phyloP scores from a whole-genome alignment of 345 rosid species.

The Rubroshorea leprosula region DNA sequence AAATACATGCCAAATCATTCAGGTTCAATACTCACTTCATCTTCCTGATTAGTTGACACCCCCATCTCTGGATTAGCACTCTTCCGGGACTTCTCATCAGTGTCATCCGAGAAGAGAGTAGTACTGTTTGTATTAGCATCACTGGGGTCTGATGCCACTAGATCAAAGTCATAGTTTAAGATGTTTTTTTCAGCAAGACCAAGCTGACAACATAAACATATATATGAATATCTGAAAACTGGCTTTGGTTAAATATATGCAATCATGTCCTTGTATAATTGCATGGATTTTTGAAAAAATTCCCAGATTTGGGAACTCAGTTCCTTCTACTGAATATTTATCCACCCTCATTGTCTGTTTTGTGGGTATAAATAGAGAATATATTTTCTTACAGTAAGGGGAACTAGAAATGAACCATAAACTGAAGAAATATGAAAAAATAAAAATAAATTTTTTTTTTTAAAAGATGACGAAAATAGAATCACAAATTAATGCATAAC shows the following conservation, averaged over 20 bases:
- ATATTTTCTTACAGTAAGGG: not conserved
- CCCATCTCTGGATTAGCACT: constrained; percentile 54
- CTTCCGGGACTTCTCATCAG: constrained; percentile 76
- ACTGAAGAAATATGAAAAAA: not conserved
- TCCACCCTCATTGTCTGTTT: too few relatives aligned
- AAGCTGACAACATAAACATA: constrained; percentile 55
- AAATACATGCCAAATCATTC: not conserved
- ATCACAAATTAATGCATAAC: constrained; percentile 22
- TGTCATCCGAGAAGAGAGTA: constrained; percentile 86
- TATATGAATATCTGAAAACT: constrained; percentile 1
- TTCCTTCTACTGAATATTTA: not conserved
- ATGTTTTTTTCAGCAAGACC: constrained; percentile 91
- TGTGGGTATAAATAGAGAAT: not conserved
- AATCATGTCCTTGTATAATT: not conserved
- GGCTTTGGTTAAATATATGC: constrained; percentile 8
- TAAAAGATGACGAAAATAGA: not conserved
- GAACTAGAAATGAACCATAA: not conserved
- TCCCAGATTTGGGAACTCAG: not conserved
- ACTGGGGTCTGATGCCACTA: constrained; percentile 81
- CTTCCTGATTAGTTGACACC: constrained; percentile 50
- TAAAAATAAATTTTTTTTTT: not conserved
- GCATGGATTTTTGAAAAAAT: not conserved
- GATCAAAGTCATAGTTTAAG: constrained; percentile 81
- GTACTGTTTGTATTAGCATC: constrained; percentile 92
- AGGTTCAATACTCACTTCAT: constrained; percentile 56